These are phyloP conservation scores for Blastocystis sp. DNA, from an alignment of 352 stramenopile species.

Conservation along the genomic window DNA sequence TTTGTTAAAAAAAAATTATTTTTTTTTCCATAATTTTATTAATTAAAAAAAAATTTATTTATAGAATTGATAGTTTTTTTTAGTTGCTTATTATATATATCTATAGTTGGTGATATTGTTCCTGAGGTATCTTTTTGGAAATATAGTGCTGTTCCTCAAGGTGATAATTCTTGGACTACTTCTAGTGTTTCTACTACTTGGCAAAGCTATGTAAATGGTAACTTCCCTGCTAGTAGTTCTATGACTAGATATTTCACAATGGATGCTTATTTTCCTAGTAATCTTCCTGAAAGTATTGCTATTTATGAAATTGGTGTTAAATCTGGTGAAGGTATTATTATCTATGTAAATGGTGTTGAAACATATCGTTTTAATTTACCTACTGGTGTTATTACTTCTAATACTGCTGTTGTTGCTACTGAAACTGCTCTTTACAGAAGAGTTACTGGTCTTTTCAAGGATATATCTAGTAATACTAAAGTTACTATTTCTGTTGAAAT, in stretches of 20 bases:
- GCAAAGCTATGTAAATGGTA: background rate
- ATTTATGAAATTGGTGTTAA: conserved; percentile 16
- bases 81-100: too few relatives aligned
- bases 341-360: conserved; percentile 15
- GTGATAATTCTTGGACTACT: background rate
- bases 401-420: background rate
- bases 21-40: too few relatives aligned
- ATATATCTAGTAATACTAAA: background rate
- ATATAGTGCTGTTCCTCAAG: conserved; percentile 3
- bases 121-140: too few relatives aligned
- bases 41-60: too few relatives aligned
- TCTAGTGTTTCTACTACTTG: conserved; percentile 4
- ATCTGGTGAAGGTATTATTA: conserved; percentile 15
- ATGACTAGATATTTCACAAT: conserved; percentile 8
- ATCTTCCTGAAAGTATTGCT: background rate
- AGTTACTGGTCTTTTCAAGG: too few relatives aligned
- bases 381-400: background rate
- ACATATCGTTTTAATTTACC: background rate
- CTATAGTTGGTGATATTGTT: too few relatives aligned
- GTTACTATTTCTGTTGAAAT: conserved; percentile 17
- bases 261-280: background rate
- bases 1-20: too few relatives aligned
- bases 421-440: conserved; percentile 6
- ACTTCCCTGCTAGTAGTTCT: background rate
- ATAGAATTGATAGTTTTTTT: too few relatives aligned